Evolutionary conservation across 495 filamentous ascomycete genomes (phyloP), one percentile per base, ranked within the genome.

Genomic region (Penicillium goetzii): DNA sequence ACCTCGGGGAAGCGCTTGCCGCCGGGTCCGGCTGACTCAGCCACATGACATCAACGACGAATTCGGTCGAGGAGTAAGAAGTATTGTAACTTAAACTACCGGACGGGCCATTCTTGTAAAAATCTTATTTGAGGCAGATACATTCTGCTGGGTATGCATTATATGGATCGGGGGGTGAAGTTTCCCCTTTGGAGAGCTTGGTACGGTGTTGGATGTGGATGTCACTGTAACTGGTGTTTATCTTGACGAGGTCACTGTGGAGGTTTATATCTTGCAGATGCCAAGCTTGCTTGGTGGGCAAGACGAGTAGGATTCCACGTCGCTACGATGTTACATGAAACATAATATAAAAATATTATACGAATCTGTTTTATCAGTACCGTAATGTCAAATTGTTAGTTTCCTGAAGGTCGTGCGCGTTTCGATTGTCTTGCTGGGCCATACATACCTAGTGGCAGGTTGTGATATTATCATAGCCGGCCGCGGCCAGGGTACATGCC

Each of bases 11-110:
- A 72, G 55, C 61, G 64, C 38, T 68, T 47, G 58, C 70, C 68
- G 70, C 64, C n/a, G 50, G 40, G 60, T 59, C 66, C 64, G 64
- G 68, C 59, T 73, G 70, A 73, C 55, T 71, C 70, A 73, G 54
- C 68, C 25, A 7, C 54, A 45, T 68, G 62, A 72, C 59, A 65
- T 68, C 64, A 66, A 68, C 21, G 43, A 63, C 47, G 47, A 25
- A 28, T 34, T 8, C 55, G 32, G 12, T 60, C 54, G 43, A 61
- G 26, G 0, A 36, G 34, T 36, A 36, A 2, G 11, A 17, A 6
- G 38, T 47, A 47, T 21, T 47, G 10, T 5, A 25, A 17, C 36
- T 40, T 17, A 12, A 40, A 40, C 36, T 17, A 40, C 4, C 36
- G 19, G 25, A 25, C 43, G 7, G 14, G 7, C 3, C n/a, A 47